Percentiles rank a stretch among this genome's conserved stretches.
These are phyloP conservation scores for Pleurotus eryngii DNA, from an alignment of 768 basidiomycete genomes.

Conservation along the genomic window DNA sequence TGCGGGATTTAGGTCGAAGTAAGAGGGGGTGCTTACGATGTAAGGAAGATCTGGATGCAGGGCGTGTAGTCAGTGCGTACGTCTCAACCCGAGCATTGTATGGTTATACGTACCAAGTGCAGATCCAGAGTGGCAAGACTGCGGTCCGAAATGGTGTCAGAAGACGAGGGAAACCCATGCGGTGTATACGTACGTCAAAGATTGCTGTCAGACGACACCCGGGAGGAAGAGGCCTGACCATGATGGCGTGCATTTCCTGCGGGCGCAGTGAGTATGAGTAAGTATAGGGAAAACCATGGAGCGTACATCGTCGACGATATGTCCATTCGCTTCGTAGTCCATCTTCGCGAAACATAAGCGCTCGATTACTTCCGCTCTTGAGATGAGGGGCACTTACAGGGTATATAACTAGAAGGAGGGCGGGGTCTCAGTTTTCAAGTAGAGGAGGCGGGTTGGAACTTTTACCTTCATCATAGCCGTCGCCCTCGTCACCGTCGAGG, in stretches of 20 bases:
- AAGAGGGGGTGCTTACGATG: slow-evolving; percentile 37
- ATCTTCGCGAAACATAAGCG: slow-evolving; percentile 22
- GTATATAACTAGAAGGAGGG: slow-evolving; percentile 64
- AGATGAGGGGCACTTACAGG: slow-evolving; percentile 55
- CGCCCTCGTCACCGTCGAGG: slow-evolving; percentile 75
- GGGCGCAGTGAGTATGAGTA: slow-evolving; percentile 31
- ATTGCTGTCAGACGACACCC: slow-evolving; percentile 76
- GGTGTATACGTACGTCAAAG: slow-evolving; percentile 56
- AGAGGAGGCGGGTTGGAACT: neutral
- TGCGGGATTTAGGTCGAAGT: neutral
- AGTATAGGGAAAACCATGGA: neutral
- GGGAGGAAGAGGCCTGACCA: slow-evolving; percentile 33
- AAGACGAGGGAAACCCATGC: neutral
- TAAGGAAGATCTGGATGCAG: slow-evolving; percentile 59
- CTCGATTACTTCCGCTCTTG: too few species aligned
- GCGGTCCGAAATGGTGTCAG: neutral
- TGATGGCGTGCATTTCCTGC: slow-evolving; percentile 59
- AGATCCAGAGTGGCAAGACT: slow-evolving; percentile 91
- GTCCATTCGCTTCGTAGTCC: slow-evolving; percentile 54
- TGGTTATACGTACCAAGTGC: slow-evolving; percentile 55
- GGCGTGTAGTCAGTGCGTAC: neutral
- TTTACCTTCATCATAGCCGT: slow-evolving; percentile 80
- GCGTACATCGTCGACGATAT: slow-evolving; percentile 88
- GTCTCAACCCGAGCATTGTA: neutral
- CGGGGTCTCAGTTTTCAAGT: neutral